These are phyloP conservation scores for Pseudogymnoascus sp. DNA, from an alignment of 2,329 filamentous ascomycete species.

Conservation along the genomic window DNA sequence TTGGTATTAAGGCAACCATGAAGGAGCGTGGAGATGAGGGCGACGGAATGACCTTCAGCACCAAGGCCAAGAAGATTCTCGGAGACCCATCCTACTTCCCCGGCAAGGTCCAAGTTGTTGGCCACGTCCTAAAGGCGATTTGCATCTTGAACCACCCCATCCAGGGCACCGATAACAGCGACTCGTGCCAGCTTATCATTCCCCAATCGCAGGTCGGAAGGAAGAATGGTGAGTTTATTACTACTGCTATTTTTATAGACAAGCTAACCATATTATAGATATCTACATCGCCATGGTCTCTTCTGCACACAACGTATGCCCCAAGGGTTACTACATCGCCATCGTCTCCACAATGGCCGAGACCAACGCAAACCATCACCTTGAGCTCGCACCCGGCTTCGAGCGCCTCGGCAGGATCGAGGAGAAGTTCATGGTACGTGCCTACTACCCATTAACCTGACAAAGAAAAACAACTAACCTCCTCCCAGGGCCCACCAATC, in stretches of 20 bases:
- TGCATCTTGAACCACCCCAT: slow-evolving; percentile 96
- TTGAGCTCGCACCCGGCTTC: slow-evolving; percentile 87
- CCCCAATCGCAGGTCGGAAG: slow-evolving; percentile 95
- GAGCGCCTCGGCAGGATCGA: slow-evolving; percentile 89
- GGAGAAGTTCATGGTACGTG: slow-evolving; percentile 84
- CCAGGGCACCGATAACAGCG: slow-evolving; percentile 78
- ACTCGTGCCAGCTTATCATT: slow-evolving; percentile 93
- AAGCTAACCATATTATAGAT: slow-evolving; percentile 47
- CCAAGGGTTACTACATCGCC: slow-evolving; percentile 97
- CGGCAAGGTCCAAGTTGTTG: slow-evolving; percentile 76
- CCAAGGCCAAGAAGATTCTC: slow-evolving; percentile 92
- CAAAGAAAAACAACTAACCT: slow-evolving; percentile 8
- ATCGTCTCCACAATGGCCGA: slow-evolving; percentile 98
- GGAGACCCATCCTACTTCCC: slow-evolving; percentile 97
- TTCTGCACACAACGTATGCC: slow-evolving; percentile 94
- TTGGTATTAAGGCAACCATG: slow-evolving; percentile 97
- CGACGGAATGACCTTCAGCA: slow-evolving; percentile 82
- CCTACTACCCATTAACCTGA: neutral
- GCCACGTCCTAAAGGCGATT: slow-evolving; percentile 91
- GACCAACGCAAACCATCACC: slow-evolving; percentile 83
- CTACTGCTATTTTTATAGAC: slow-evolving; percentile 1
- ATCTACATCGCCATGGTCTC: slow-evolving; percentile 97
- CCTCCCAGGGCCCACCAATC: slow-evolving; percentile 65
- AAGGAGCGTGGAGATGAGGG: slow-evolving; percentile 70
- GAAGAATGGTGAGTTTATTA: slow-evolving; percentile 69